Base-by-base conservation (phyloP, 768 basidiomycete species). In the Pleurotus pulmonarius region DNA sequence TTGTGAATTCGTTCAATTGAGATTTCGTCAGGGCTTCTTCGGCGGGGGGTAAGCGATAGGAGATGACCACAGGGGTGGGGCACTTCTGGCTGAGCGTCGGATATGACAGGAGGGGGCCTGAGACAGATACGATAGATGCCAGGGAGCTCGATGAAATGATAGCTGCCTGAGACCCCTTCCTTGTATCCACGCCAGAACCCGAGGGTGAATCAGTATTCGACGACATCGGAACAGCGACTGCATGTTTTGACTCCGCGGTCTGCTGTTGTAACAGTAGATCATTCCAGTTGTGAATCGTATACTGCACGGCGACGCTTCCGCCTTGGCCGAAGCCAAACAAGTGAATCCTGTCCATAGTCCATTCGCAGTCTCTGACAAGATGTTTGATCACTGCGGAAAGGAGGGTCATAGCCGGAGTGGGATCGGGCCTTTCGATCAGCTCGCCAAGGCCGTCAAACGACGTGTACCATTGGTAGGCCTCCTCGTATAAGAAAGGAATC, bases 321-420 rank as follows among this genome's bases (percentile, higher is more conserved):
- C 94, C 94, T 68, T 97, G 94, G 0, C 82, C 90, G 60, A 92
- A 97, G 2, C 94, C 94, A 56, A 95, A 90, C 46, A 94, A 65
- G 66, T 97, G 94, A 40, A 97, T 87, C n/a, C 79, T 75, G 8
- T 80, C 57, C 0, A 77, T 63, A 5, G 84, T 74, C 94, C 93
- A 97, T 1, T 69, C 60, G 63, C 86, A 90, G 40, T 82, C 79
- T 4, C 69, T 61, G 15, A 73, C 74, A 51, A 95, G 81, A 62
- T 90, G 77, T 2, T 73, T 68, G 53, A 92, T 57, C 46, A 86
- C 70, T 20, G 71, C 73, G 11, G 65, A 66, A 34, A 94, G 69
- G 38, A 84, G 70, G 6, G 82, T 73, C 55, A 94, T 74, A 0
- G 85, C 86, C 0, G 80, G 65, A 0, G 86, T 85, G 9, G 93